Evolutionary conservation across 176 grass and related monocot genomes (phyloP), one percentile per base, ranked within the genome.

Genomic region (Eragrostis curvula): DNA sequence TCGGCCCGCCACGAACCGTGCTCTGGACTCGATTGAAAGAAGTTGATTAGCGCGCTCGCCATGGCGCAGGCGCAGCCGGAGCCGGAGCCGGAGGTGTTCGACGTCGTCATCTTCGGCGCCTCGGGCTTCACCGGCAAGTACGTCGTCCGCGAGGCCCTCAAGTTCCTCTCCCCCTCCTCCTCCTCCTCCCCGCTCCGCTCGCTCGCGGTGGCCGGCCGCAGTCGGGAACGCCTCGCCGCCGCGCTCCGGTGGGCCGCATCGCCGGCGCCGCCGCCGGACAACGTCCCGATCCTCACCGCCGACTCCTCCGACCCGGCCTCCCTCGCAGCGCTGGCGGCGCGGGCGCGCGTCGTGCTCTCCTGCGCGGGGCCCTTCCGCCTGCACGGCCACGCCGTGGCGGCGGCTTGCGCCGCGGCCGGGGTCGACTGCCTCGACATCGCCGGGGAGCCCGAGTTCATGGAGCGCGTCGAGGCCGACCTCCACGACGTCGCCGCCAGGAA

Each of bases 61-160:
- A 81, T 81, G 78, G 81, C 78, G 20, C 21, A 67, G n/a, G n/a
- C n/a, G n/a, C n/a, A n/a, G 85, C 20, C 64, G 70, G 44, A 21
- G n/a, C n/a, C n/a, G n/a, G n/a, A n/a, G 68, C 62, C 70, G 70
- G 80, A 86, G 74, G 77, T 85, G 78, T 94, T 94, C 90, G 92
- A 94, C 70, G 74, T 97, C 39, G 83, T 97, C 77, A 92, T 97
- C 81, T 82, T 97, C 49, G 95, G 95, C 12, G 95, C 95, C 32
- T 97, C 95, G 27, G 95, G 95, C 58, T 97, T 94, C 95, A 97
- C 95, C 0, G 90, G 95, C 18, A 90, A 92, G 80, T 92, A 94
- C 83, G 95, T 92, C 68, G 66, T 97, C 53, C 92, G 95, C 13
- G 95, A 97, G 85, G 84, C 86, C 1, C 86, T 97, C 51, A 97